These are phyloP conservation scores for Meyerozyma athensensis DNA, from an alignment of 1,139 yeast genomes.

Conservation along the genomic window DNA sequence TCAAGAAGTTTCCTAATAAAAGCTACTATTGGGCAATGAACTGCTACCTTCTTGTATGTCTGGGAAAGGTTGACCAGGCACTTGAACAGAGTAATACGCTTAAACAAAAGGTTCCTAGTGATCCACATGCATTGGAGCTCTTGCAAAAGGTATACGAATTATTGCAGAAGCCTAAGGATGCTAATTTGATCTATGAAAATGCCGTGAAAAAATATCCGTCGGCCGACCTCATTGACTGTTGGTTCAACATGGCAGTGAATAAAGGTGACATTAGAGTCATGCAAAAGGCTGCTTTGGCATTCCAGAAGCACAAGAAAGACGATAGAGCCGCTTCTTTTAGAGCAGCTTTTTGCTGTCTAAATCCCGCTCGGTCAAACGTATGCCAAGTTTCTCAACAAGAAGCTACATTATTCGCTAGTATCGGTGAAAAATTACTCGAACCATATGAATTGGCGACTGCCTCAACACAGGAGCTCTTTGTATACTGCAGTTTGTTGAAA, in stretches of 20 bases:
- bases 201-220: constrained; percentile 52
- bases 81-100: constrained; percentile 37
- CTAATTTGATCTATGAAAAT: constrained; percentile 47
- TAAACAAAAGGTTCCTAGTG: constrained; percentile 46
- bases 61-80: constrained; percentile 44
- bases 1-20: constrained; percentile 52
- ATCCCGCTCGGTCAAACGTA: constrained; percentile 6
- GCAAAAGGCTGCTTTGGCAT: constrained; percentile 44
- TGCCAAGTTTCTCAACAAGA: constrained; percentile 26
- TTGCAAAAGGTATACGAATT: constrained; percentile 35
- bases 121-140: constrained; percentile 47
- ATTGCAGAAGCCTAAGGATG: constrained; percentile 32
- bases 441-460: constrained; percentile 8
- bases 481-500: constrained; percentile 44
- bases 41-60: constrained; percentile 37
- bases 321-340: constrained; percentile 37
- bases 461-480: constrained; percentile 54
- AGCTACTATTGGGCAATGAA: constrained; percentile 51
- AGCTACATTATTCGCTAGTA: constrained; percentile 43
- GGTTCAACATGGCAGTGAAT: constrained; percentile 44
- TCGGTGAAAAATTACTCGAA: constrained; percentile 54
- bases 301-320: constrained; percentile 27
- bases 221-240: constrained; percentile 30
- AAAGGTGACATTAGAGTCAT: constrained; percentile 34
- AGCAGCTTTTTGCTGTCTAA: constrained; percentile 42